Evolutionary conservation across 805 yeast species (phyloP), one percentile per base, ranked within the genome.

Genomic region (Cyberlindnera sargentensis): DNA sequence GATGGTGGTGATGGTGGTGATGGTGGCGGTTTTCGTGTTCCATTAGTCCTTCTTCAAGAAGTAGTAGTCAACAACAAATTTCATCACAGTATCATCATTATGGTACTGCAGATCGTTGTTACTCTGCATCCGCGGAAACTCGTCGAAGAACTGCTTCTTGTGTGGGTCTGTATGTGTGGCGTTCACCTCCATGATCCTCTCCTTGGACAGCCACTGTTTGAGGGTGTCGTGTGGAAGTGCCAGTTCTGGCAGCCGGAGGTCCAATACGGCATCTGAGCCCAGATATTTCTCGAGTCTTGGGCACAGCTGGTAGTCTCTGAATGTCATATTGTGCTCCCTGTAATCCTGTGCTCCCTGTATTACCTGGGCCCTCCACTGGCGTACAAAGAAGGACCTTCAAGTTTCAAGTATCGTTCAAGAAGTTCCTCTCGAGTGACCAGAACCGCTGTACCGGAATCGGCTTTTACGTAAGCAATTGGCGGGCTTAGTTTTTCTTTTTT

Each of bases 101-200:
- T 57, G 62, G 35, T 57, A 57, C 24, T 53, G 57, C 43, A 50
- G 33, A 34, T 57, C 62, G 37, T 51, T 49, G 43, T 57, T 56
- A 23, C 54, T 53, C 41, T 56, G 60, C 36, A 51, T 50, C 15
- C 60, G 39, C 4, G 62, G 62, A 39, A 56, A 57, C 44, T 57
- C 62, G 35, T 57, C 47, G 44, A 48, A 53, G 42, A 57, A 57
- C 31, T 53, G 54, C 10, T 31, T 34, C n/a, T 40, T 37, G 23
- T 41, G 42, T 5, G 50, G 52, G 39, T 49, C 52, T 30, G 48
- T 43, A 25, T 53, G 46, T n/a, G 48, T 46, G 23, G 39, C 42
- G 9, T 44, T 49, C 4, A 41, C 25, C 27, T 52, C 53, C 32
- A 42, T 26, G 40, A 43, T 23, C 20, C 48, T 44, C 33, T 49